Conservation (phyloP, 2,329 filamentous ascomycete genomes). For the Fusarium sp. region DNA sequence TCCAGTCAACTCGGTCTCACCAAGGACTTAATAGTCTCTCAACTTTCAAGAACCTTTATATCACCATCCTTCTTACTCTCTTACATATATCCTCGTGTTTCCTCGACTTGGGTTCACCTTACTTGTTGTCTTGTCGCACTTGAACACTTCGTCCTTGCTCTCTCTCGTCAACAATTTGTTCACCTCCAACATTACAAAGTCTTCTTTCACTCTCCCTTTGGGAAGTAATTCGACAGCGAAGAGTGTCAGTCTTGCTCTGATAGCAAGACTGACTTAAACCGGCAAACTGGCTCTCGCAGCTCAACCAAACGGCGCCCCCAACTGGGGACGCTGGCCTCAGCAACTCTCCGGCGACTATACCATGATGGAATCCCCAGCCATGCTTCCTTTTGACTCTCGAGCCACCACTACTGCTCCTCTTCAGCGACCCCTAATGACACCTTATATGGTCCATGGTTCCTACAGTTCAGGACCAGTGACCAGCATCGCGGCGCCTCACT, state of each 20-base stretch:
- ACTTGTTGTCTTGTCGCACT: constrained; percentile 27
- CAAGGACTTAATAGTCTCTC: constrained; percentile 41
- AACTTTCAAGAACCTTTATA: constrained; percentile 32
- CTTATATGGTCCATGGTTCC: constrained; percentile 62
- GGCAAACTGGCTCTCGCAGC: constrained; percentile 64
- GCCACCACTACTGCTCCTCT: constrained; percentile 56
- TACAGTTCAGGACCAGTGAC: constrained; percentile 63
- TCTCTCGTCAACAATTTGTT: constrained; percentile 13
- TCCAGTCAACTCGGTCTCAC: constrained; percentile 44
- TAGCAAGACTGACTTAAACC: constrained; percentile 45
- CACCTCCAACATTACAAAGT: constrained; percentile 19
- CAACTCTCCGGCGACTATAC: constrained; percentile 65
- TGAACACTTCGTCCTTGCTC: constrained; percentile 16
- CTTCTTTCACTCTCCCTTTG: constrained; percentile 16
- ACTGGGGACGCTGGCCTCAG: constrained; percentile 70
- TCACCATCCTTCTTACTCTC: constrained; percentile 38
- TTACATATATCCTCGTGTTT: constrained; percentile 36
- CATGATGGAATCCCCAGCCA: constrained; percentile 63
- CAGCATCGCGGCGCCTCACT: constrained; percentile 60
- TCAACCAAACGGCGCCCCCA: constrained; percentile 61
- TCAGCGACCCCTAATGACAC: constrained; percentile 61
- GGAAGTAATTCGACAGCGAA: constrained; percentile 11
- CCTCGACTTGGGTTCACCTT: constrained; percentile 20
- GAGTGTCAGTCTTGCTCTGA: constrained; percentile 46
- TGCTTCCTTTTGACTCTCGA: constrained; percentile 67